Base-by-base conservation (phyloP, 225 moss, liverwort and hornwort genomes). In the Takakia lepidozioides region DNA sequence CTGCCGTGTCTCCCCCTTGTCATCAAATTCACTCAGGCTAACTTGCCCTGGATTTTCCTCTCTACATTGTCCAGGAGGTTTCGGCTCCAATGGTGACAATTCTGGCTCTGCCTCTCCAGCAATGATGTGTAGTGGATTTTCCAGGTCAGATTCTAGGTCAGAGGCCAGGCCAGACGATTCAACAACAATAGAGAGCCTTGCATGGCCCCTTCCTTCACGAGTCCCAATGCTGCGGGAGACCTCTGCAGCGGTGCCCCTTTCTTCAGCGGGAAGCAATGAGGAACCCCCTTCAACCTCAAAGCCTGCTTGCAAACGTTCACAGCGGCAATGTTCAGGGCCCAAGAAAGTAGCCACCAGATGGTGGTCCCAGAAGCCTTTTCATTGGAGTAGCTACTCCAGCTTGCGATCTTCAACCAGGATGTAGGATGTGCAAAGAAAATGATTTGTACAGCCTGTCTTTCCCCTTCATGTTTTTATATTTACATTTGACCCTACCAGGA, bases 41-140 rank as follows among this genome's bases (percentile, higher is more conserved):
- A 87, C 82, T 45, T 92, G 87, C 49, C 80, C 92, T 51, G 85
- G 84, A 46, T 83, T 92, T 54, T 64, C 87, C 60, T 60, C 85
- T 50, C 72, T 92, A 20, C 85, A 92, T 44, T 72, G 79, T 48
- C 79, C 73, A 45, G 78, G 78, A 58, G 79, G 73, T 3, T 79
- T 70, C 50, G 66, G 27, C 42, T 57, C 69, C 19, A 74, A 56
- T 38, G 69, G 63, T 5, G 79, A 78, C 28, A 73, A 70, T 18
- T 73, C 73, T 20, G 73, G 70, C 10, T 74, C 69, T 38, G 43
- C 66, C 49, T 79, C 79, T 27, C 79, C 79, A 46, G 59, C 73
- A 37, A 25, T 79, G 59, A 79, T 66, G 3, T 78, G 77, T 11
- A 32, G 32, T 55, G 77, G 77, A 3, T 78, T 78, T 40, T 21